Evolutionary conservation across 2,329 filamentous ascomycete genomes (phyloP).

Genomic region (Lizonia empirigonia): DNA sequence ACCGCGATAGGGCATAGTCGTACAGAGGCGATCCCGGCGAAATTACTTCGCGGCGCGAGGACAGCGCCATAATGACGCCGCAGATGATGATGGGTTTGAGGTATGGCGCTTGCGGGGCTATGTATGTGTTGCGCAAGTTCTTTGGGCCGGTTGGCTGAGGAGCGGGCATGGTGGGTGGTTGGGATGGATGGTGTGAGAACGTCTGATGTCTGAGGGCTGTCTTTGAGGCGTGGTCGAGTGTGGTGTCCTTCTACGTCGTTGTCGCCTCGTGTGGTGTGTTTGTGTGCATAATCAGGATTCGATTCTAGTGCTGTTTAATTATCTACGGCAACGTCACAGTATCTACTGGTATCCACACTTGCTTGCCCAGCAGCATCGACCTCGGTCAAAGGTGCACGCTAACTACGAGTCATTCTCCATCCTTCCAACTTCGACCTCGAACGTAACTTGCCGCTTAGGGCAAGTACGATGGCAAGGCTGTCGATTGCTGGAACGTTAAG

Average conservation of each 20-base stretch:
- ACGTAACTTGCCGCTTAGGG: constrained; percentile 32
- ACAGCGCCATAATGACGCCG: constrained; percentile 33
- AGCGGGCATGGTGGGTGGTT: neutral
- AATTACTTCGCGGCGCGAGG: constrained; percentile 23
- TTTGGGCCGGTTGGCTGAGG: constrained; percentile 9
- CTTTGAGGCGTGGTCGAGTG: too few relatives aligned
- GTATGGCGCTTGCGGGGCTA: constrained; percentile 18
- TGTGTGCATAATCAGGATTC: too few relatives aligned
- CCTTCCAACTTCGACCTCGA: neutral
- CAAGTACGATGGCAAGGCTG: constrained; percentile 19
- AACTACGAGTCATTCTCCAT: neutral
- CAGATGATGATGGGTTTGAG: constrained; percentile 30
- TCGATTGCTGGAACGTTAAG: constrained; percentile 45
- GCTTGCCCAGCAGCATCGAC: constrained; percentile 2
- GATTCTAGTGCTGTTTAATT: too few relatives aligned
- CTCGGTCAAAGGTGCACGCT: neutral
- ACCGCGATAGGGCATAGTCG: constrained; percentile 16
- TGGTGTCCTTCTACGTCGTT: too few relatives aligned
- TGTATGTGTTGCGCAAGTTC: constrained; percentile 28
- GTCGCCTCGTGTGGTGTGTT: too few relatives aligned
- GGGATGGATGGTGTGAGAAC: neutral
- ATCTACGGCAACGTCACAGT: neutral
- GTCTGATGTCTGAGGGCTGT: too few relatives aligned
- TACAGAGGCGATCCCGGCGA: constrained; percentile 28
- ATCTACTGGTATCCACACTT: constrained; percentile 1